A percentile compares a stretch with the other conserved stretches of the same genome.
phyloP scores from a whole-genome alignment of 129 eudicot genomes.

The Centella asiatica region DNA sequence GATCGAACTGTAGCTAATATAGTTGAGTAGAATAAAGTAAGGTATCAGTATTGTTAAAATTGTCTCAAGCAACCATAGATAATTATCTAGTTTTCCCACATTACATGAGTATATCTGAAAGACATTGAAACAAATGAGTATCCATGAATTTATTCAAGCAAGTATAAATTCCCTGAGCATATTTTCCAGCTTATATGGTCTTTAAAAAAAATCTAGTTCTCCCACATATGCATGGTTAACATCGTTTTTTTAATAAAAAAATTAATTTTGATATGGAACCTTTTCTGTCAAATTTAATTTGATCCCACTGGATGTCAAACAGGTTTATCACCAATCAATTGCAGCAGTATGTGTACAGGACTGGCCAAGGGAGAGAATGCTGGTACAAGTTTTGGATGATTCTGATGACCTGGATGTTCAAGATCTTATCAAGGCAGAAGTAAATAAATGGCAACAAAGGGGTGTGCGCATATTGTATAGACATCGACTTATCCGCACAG shows the following conservation, averaged over 20 bases:
- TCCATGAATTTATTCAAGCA: no score
- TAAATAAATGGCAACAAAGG: constrained; percentile 73
- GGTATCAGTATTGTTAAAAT: no score
- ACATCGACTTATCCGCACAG: constrained; percentile 81
- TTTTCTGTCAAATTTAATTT: constrained; percentile 5
- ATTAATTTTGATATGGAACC: neutral
- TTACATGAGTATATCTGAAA: no score
- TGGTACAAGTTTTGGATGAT: constrained; percentile 79
- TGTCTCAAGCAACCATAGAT: no score
- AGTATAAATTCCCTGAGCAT: no score
- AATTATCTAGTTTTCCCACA: no score
- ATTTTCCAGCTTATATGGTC: neutral
- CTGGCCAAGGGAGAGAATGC: constrained; percentile 91
- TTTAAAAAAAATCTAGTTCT: neutral
- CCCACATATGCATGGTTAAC: neutral
- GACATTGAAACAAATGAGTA: no score
- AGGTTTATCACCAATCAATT: constrained; percentile 84
- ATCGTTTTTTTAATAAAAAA: no score
- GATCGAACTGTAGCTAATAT: no score
- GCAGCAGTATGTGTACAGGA: constrained; percentile 74
- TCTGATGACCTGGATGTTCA: constrained; percentile 67
- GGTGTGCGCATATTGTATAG: constrained; percentile 67
- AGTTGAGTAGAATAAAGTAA: no score
- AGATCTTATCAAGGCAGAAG: constrained; percentile 71
- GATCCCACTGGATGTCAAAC: constrained; percentile 17